These are phyloP conservation scores for Xylariaceae sp. DNA, from an alignment of 2,329 filamentous ascomycete species.

Conservation along the genomic window DNA sequence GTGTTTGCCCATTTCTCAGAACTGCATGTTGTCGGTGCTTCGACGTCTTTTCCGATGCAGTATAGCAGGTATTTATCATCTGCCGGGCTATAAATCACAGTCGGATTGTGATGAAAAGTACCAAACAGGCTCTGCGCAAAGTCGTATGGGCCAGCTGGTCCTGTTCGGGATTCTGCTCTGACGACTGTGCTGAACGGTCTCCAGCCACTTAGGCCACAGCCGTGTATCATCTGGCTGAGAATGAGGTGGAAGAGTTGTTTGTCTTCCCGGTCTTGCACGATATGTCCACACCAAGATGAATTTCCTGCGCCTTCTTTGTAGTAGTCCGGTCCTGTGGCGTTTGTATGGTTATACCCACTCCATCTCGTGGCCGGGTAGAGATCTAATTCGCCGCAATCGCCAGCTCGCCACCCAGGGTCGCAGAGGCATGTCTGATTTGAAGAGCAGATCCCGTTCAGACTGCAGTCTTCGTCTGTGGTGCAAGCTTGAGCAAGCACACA, in stretches of 20 bases:
- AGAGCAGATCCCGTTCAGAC: conserved; percentile 38
- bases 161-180: conserved; percentile 42
- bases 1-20: conserved; percentile 30
- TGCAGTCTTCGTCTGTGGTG: conserved; percentile 33
- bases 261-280: conserved; percentile 42
- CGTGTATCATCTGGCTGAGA: conserved; percentile 43
- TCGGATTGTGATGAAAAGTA: conserved; percentile 47
- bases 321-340: conserved; percentile 25
- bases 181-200: conserved; percentile 44
- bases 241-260: conserved; percentile 43
- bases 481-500: conserved; percentile 10
- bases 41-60: conserved; percentile 39
- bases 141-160: conserved; percentile 43
- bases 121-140: conserved; percentile 40
- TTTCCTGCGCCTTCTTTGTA: conserved; percentile 31
- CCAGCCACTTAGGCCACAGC: conserved; percentile 48
- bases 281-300: conserved; percentile 48
- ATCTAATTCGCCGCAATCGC: conserved; percentile 45
- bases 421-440: conserved; percentile 22
- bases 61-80: conserved; percentile 46
- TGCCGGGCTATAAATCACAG: conserved; percentile 41
- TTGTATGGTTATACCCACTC: conserved; percentile 47
- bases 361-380: conserved; percentile 39
- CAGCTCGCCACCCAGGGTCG: conserved; percentile 43
- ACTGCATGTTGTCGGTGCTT: conserved; percentile 21